Conservation (phyloP, 805 yeast species). For the Kuraishia piskuri region DNA sequence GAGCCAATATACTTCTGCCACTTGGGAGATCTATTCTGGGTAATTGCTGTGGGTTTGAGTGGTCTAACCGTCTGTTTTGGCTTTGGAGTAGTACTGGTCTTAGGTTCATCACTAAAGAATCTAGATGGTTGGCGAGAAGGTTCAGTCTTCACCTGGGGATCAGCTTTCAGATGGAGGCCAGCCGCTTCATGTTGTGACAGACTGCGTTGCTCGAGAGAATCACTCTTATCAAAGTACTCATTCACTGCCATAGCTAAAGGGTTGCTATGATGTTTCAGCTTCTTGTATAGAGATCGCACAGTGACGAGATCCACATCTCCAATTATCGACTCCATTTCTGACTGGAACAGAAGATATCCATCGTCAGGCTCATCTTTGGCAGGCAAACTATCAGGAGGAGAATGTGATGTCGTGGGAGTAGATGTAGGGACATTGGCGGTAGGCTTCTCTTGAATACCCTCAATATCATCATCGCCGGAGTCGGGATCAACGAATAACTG, state of each 20-base stretch:
- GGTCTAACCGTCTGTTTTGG: not conserved
- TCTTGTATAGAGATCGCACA: constrained; percentile 16
- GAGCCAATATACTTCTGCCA: constrained; percentile 45
- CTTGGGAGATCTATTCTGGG: not conserved
- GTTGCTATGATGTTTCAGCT: constrained; percentile 17
- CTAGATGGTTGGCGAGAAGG: not conserved
- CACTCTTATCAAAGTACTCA: constrained; percentile 26
- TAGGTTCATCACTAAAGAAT: not conserved
- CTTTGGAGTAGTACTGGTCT: not conserved
- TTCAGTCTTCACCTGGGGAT: no score
- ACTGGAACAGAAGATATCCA: constrained; percentile 17
- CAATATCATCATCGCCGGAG: not conserved
- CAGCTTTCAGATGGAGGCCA: no score
- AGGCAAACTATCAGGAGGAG: not conserved
- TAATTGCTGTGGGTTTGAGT: not conserved
- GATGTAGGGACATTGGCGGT: not conserved
- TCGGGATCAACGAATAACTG: not conserved
- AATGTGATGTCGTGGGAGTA: not conserved
- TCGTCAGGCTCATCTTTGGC: constrained; percentile 4
- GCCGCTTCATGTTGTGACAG: no score
- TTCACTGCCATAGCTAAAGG: constrained; percentile 29
- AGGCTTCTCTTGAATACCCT: not conserved
- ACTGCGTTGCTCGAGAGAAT: no score
- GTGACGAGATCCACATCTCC: constrained; percentile 19
- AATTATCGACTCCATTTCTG: constrained; percentile 25